Evolutionary conservation across 2,329 filamentous ascomycete genomes (phyloP).

Genomic region (Ilyonectria sp.): DNA sequence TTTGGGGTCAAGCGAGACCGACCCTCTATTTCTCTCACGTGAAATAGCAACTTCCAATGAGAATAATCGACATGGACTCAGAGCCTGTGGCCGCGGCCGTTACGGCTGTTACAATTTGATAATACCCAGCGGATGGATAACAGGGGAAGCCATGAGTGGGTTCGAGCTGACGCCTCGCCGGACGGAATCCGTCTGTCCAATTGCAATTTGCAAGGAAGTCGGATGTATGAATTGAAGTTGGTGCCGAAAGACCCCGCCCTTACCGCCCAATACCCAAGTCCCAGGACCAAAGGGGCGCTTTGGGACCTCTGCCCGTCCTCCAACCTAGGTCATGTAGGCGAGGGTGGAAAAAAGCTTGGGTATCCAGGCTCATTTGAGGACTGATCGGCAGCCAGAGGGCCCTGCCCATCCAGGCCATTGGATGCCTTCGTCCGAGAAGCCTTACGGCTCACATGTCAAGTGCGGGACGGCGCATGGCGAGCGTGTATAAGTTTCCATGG

Average conservation of each 20-base stretch:
- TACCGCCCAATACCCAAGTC: slow-evolving; percentile 38
- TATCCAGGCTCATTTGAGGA: slow-evolving; percentile 40
- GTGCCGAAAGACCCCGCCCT: slow-evolving; percentile 45
- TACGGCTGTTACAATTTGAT: slow-evolving; percentile 28
- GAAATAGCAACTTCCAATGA: slow-evolving; percentile 46
- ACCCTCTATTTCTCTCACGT: slow-evolving; percentile 45
- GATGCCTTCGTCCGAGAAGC: slow-evolving; percentile 39
- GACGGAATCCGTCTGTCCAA: slow-evolving; percentile 30
- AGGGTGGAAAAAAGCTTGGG: slow-evolving; percentile 35
- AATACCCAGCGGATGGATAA: slow-evolving; percentile 45
- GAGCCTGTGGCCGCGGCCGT: slow-evolving; percentile 40
- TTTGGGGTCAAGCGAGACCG: slow-evolving; percentile 42
- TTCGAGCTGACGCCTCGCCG: slow-evolving; percentile 47
- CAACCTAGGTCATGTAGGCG: slow-evolving; percentile 28
- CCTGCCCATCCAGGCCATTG: slow-evolving; percentile 41
- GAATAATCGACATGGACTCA: slow-evolving; percentile 33
- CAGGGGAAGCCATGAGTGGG: slow-evolving; percentile 44
- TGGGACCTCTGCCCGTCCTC: slow-evolving; percentile 32
- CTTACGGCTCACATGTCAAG: slow-evolving; percentile 50
- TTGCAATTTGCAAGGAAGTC: slow-evolving; percentile 44
- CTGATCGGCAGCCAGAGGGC: slow-evolving; percentile 43
- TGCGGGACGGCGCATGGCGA: slow-evolving; percentile 41
- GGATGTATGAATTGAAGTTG: slow-evolving; percentile 26
- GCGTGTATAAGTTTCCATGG: slow-evolving; percentile 38
- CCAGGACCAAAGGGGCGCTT: slow-evolving; percentile 36